phyloP scores from a whole-genome alignment of 1,284 basidiomycete genomes.

The Apiotrichum porosum region DNA sequence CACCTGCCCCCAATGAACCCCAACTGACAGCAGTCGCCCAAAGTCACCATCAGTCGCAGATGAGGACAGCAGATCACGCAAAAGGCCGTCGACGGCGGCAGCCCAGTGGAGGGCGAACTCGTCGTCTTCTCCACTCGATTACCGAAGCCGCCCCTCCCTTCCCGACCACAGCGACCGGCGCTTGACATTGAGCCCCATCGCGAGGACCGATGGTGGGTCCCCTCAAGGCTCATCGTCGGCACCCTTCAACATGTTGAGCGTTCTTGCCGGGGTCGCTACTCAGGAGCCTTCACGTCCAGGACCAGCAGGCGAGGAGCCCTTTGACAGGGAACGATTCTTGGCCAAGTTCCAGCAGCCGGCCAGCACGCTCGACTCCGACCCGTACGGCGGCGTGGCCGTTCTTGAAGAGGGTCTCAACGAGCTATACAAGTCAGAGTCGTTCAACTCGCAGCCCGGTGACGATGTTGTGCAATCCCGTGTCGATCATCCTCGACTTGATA shows the following conservation, averaged over 20 bases:
- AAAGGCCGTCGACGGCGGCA: no score
- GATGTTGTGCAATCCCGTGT: constrained; percentile 17
- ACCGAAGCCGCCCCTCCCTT: no score
- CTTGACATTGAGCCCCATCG: no score
- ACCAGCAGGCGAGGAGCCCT: not conserved
- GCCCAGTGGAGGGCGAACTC: no score
- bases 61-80: no score
- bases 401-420: constrained; percentile 11
- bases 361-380: constrained; percentile 15
- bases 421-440: not conserved
- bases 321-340: constrained; percentile 14
- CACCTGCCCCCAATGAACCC: not conserved
- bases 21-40: not conserved
- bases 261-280: constrained; percentile 18
- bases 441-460: constrained; percentile 7
- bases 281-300: constrained; percentile 1
- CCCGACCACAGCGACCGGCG: no score
- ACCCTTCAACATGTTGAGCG: constrained; percentile 18
- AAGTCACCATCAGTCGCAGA: no score
- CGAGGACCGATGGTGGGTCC: no score
- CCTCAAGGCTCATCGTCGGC: not conserved
- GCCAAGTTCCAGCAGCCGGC: constrained; percentile 11
- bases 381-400: constrained; percentile 17
- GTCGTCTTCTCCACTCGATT: no score
- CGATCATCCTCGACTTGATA: constrained; percentile 18